Percentiles rank a stretch among this genome's conserved stretches.
phyloP scores from a whole-genome alignment of 495 filamentous ascomycete species.

The Penicillium taxi region DNA sequence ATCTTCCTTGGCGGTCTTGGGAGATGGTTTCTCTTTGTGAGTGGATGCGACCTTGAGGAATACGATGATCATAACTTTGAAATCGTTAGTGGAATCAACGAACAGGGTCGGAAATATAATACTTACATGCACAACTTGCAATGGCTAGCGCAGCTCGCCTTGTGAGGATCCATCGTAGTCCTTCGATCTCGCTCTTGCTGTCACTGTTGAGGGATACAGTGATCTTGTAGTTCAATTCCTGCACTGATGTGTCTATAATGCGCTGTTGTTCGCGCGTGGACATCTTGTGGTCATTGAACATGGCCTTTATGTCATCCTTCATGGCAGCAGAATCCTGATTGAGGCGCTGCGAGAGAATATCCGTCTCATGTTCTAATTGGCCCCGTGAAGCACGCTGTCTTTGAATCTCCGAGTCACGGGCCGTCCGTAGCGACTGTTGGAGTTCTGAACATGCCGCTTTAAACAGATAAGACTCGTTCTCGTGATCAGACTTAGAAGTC shows the following conservation, averaged over 20 bases:
- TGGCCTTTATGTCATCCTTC: conserved; percentile 85
- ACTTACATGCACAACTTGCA: conserved; percentile 37
- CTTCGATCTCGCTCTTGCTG: conserved; percentile 82
- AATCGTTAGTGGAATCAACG: conserved; percentile 13
- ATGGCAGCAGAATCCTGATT: conserved; percentile 70
- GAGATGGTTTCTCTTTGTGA: conserved; percentile 22
- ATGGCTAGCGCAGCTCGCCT: conserved; percentile 78
- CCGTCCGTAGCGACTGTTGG: conserved; percentile 61
- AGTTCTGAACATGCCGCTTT: conserved; percentile 90
- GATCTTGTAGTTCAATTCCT: conserved; percentile 91
- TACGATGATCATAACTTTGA: conserved; percentile 39
- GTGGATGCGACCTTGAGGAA: conserved; percentile 41
- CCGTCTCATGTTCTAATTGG: conserved; percentile 85
- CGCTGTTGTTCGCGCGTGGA: conserved; percentile 76
- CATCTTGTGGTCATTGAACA: conserved; percentile 98
- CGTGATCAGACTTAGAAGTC: conserved; percentile 70
- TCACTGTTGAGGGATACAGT: conserved; percentile 79
- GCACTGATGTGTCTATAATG: conserved; percentile 71
- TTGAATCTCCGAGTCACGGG: conserved; percentile 47
- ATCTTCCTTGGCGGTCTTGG: conserved; percentile 28
- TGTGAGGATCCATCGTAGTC: conserved; percentile 82
- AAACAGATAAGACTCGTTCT: conserved; percentile 91
- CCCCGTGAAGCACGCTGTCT: conserved; percentile 71
- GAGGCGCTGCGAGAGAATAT: conserved; percentile 76
- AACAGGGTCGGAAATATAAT: background rate